These are phyloP conservation scores for Botrytis paeoniae DNA, from an alignment of 2,329 filamentous ascomycete genomes.

Conservation along the genomic window DNA sequence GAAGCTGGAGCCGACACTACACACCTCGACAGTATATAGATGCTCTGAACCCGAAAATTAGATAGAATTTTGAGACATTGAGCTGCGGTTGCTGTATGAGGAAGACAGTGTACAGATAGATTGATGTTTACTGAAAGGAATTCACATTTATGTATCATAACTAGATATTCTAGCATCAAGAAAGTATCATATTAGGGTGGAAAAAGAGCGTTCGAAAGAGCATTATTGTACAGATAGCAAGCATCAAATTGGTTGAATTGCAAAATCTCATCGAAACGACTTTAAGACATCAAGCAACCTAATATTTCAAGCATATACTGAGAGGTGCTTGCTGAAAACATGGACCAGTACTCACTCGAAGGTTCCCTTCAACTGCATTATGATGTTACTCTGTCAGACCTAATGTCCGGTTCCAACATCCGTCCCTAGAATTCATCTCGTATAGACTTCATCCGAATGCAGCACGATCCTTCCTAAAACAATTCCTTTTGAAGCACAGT, in stretches of 20 bases:
- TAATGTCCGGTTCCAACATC: too few relatives aligned
- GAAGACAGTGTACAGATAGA: not conserved
- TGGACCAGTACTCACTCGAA: not conserved
- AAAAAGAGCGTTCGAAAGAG: not conserved
- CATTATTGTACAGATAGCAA: not conserved
- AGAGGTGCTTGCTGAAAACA: not conserved
- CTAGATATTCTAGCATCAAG: not conserved
- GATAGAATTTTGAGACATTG: not conserved
- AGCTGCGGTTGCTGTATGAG: not conserved
- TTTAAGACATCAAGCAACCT: too few relatives aligned
- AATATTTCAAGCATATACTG: not conserved
- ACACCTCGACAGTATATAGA: not conserved
- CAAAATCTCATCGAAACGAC: too few relatives aligned
- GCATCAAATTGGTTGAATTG: not conserved
- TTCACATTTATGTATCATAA: not conserved
- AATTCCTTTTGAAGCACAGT: not conserved
- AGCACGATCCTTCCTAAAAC: not conserved
- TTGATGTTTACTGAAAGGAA: not conserved
- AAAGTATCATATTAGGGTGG: rapidly evolving
- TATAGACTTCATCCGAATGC: too few relatives aligned
- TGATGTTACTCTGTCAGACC: too few relatives aligned
- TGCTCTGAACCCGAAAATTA: not conserved
- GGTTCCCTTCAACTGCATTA: too few relatives aligned
- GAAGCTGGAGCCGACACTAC: not conserved
- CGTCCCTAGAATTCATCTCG: too few relatives aligned